phyloP scores from a whole-genome alignment of 768 basidiomycete species.

The Candolleomyces aberdarensis region DNA sequence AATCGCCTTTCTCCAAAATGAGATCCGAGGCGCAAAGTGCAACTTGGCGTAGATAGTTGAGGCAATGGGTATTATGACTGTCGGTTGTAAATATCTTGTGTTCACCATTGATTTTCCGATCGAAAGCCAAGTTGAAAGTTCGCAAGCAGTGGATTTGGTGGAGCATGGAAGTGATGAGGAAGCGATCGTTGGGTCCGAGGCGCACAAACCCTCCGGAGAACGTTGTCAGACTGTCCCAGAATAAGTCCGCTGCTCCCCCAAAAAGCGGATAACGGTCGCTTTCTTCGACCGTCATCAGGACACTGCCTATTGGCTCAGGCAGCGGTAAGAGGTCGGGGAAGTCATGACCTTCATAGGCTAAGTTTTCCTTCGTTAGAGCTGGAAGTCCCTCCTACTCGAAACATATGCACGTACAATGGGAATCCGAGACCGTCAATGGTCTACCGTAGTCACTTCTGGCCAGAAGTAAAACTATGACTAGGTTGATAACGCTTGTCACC shows the following conservation, averaged over 20 bases:
- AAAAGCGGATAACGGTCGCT: constrained; percentile 25
- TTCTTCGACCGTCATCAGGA: constrained; percentile 25
- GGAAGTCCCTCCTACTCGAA: neutral
- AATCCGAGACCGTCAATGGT: neutral
- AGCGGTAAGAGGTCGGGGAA: constrained; percentile 15
- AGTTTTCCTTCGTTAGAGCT: constrained; percentile 8
- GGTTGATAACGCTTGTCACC: neutral
- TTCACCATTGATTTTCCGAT: constrained; percentile 1
- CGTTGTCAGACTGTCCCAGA: constrained; percentile 28
- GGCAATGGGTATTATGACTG: constrained; percentile 32
- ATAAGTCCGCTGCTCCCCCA: constrained; percentile 18
- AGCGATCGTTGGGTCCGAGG: constrained; percentile 23
- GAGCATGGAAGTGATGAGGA: constrained; percentile 31
- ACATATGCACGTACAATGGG: too few species aligned
- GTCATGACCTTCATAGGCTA: constrained; percentile 9
- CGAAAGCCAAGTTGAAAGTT: constrained; percentile 19
- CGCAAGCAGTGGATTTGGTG: constrained; percentile 37
- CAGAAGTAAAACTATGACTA: neutral
- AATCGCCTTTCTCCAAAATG: constrained; percentile 34
- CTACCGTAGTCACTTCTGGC: neutral
- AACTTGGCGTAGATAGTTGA: constrained; percentile 37
- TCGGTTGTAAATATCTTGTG: neutral
- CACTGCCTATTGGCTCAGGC: neutral
- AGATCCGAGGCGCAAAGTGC: constrained; percentile 36
- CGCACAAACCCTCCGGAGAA: constrained; percentile 14